A percentile compares a stretch with the other conserved stretches of the same genome.
Conservation (phyloP, 495 filamentous ascomycete genomes). For the Pseudomonodictys pantanalensis region DNA sequence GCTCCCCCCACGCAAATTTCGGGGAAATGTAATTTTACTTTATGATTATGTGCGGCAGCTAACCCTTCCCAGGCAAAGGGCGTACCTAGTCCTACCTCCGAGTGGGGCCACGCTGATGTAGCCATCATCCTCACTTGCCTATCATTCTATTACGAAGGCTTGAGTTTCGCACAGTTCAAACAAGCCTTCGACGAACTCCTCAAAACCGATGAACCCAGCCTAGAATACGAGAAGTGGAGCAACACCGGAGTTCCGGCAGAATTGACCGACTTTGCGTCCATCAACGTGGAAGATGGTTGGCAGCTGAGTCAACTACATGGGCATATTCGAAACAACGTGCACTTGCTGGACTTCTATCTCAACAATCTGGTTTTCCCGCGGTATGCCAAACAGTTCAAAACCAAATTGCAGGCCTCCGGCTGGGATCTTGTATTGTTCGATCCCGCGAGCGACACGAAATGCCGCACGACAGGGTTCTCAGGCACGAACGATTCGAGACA, state of each 20-base stretch:
- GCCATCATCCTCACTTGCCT: slow-evolving; percentile 54
- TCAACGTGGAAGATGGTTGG: slow-evolving; percentile 51
- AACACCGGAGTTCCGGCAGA: slow-evolving; percentile 42
- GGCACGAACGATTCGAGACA: slow-evolving; percentile 54
- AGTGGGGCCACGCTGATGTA: slow-evolving; percentile 57
- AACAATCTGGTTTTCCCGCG: slow-evolving; percentile 55
- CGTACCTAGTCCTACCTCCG: slow-evolving; percentile 49
- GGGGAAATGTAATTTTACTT: neutral
- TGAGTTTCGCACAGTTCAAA: slow-evolving; percentile 43
- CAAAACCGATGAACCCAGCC: slow-evolving; percentile 52
- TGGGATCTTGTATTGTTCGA: slow-evolving; percentile 50
- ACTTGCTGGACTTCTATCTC: slow-evolving; percentile 51
- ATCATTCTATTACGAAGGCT: slow-evolving; percentile 52
- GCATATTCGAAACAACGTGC: slow-evolving; percentile 39
- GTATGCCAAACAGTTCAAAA: slow-evolving; percentile 53
- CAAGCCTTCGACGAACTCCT: slow-evolving; percentile 44
- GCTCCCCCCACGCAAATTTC: neutral
- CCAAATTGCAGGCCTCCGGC: slow-evolving; percentile 52
- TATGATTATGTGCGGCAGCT: neutral
- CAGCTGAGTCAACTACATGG: slow-evolving; percentile 48
- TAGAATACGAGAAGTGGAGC: slow-evolving; percentile 50
- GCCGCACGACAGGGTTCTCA: slow-evolving; percentile 52
- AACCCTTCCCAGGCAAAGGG: slow-evolving; percentile 38
- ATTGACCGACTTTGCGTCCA: slow-evolving; percentile 46
- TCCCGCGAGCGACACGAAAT: neutral